phyloP scores from a whole-genome alignment of 129 eudicot genomes.

The Oenanthe sinensis region DNA sequence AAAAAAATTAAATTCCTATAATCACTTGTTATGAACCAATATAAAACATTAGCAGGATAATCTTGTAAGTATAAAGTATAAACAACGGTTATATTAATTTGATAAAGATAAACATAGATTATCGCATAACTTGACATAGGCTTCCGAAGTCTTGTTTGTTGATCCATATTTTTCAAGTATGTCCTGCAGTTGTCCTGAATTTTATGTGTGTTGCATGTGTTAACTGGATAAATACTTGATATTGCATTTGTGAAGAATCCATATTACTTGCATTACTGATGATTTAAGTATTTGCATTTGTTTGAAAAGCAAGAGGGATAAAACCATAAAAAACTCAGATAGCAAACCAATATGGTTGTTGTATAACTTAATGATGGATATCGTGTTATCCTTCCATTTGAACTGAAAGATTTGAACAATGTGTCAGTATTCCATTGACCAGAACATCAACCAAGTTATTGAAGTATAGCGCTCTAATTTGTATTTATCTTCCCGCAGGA shows the following conservation, averaged over 20 bases:
- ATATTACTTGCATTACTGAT: background rate
- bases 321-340: background rate
- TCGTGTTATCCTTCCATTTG: background rate
- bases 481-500: conserved; percentile 33
- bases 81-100: background rate
- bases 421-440: too few species aligned
- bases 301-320: background rate
- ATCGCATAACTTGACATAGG: background rate
- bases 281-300: background rate
- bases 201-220: background rate
- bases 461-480: background rate
- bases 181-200: background rate
- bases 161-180: background rate
- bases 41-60: background rate
- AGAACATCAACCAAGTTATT: background rate
- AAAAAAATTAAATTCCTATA: too few species aligned
- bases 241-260: background rate
- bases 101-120: background rate
- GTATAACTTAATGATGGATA: background rate
- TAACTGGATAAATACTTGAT: background rate
- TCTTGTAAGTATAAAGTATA: background rate
- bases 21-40: too few species aligned
- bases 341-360: background rate
- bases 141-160: background rate
- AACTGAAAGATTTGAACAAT: background rate